These are phyloP conservation scores for Penicillium sp. DNA, from an alignment of 2,329 filamentous ascomycete species.

Conservation along the genomic window DNA sequence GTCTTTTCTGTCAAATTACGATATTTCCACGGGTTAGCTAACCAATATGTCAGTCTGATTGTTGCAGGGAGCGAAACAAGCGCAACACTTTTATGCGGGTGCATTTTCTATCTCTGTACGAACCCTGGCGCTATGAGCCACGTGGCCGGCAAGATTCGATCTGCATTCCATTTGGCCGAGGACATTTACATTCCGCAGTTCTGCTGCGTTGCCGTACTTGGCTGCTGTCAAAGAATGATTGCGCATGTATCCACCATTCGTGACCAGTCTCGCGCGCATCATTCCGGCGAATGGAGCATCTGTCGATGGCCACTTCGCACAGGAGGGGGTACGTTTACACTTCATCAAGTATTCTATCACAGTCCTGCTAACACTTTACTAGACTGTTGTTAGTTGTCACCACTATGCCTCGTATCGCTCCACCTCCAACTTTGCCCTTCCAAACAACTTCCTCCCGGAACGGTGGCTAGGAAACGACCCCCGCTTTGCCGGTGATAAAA, in stretches of 20 bases:
- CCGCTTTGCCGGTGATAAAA: conserved; percentile 30
- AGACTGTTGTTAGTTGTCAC: conserved; percentile 30
- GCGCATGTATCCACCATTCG: conserved; percentile 53
- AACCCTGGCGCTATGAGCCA: conserved; percentile 25
- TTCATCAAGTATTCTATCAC: neutral
- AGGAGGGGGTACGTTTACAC: conserved; percentile 26
- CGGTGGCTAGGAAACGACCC: conserved; percentile 39
- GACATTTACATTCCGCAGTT: conserved; percentile 45
- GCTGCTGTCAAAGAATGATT: conserved; percentile 56
- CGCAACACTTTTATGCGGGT: conserved; percentile 48
- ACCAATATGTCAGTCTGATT: conserved; percentile 33
- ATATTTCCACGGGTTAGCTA: neutral
- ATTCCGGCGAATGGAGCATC: conserved; percentile 39
- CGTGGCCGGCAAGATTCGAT: conserved; percentile 35
- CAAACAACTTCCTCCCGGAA: conserved; percentile 40
- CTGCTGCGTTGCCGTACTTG: conserved; percentile 48
- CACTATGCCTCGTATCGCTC: conserved; percentile 37
- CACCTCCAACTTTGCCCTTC: conserved; percentile 33
- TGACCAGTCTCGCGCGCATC: conserved; percentile 33
- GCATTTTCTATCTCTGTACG: conserved; percentile 38
- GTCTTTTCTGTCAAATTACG: neutral
- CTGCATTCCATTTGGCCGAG: conserved; percentile 28
- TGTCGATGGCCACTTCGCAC: conserved; percentile 46
- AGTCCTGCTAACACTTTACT: neutral
- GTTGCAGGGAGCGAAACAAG: conserved; percentile 50